Percentiles rank a stretch among this genome's conserved stretches.
Conservation (phyloP, 306 rosid species). For the Medicago arabica region DNA sequence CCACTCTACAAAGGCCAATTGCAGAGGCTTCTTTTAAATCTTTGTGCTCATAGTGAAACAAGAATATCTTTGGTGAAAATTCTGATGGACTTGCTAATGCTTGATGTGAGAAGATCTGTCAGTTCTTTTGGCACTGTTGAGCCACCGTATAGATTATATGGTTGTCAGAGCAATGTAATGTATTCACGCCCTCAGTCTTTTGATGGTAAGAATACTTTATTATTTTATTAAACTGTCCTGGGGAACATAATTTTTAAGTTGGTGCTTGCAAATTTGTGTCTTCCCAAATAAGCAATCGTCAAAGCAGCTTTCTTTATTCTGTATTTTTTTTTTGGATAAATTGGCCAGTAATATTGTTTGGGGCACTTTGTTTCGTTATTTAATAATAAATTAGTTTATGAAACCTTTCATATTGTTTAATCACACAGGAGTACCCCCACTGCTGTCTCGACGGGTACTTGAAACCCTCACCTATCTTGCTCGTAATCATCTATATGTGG, state of each 20-base stretch:
- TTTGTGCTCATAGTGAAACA: conserved; percentile 88
- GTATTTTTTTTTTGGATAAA: conserved; percentile 1
- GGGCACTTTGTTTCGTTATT: neutral
- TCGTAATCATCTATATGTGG: conserved; percentile 88
- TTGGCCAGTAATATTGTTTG: conserved; percentile 1
- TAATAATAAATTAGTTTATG: neutral
- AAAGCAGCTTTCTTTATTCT: conserved; percentile 12
- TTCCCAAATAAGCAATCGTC: conserved; percentile 9
- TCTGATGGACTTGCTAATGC: conserved; percentile 84
- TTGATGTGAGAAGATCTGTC: conserved; percentile 69
- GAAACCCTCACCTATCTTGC: conserved; percentile 95
- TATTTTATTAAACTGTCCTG: conserved; percentile 15
- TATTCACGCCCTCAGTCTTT: conserved; percentile 93
- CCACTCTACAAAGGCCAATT: conserved; percentile 95
- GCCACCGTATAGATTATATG: conserved; percentile 86
- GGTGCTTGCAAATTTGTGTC: conserved; percentile 15
- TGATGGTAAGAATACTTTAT: conserved; percentile 70
- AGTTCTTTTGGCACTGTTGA: conserved; percentile 52
- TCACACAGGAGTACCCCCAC: conserved; percentile 87
- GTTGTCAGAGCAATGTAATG: conserved; percentile 88
- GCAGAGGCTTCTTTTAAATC: conserved; percentile 94
- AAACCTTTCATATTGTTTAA: conserved; percentile 37
- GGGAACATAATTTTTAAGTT: neutral
- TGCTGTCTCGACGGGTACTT: conserved; percentile 90
- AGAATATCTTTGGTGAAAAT: conserved; percentile 85